Evolutionary conservation across 345 rosid genomes (phyloP), one percentile per base, ranked within the genome.

Genomic region (Aquilaria yunnanensis): DNA sequence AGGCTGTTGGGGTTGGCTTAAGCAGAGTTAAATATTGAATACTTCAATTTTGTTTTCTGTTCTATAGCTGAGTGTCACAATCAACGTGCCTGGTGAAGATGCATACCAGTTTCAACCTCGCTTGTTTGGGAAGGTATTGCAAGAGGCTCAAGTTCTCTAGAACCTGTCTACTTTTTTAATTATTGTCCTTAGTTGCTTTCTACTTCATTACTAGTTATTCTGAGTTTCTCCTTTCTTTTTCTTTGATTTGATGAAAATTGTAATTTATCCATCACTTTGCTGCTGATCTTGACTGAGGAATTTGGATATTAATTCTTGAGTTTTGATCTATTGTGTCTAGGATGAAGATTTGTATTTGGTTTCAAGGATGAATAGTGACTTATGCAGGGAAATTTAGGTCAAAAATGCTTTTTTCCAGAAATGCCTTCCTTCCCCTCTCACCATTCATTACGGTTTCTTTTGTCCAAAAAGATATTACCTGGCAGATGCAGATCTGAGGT

Each of bases 41-140:
- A 12, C 55, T 12, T 37, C 8, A 37, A 59, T 10, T 31, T 57
- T 37, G 14, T 58, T 65, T 34, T 59, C 51, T 74, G 48, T 49
- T 61, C 61, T 88, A 72, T 82, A 93, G 98, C 74, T 93, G 61
- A 90, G 96, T 72, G 83, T 90, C 56, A 79, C 58, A 70, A 78
- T 95, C 63, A 67, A 81, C 61, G 78, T 82, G 56, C 88, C 93
- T 41, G 92, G 84, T 54, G 88, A 88, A 63, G 97, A 91, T 49
- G 61, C 78, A 0, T 95, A 83, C 74, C 77, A 75, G 68, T 83
- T 89, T 63, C 99, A 91, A 66, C 85, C 90, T 46, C 89, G 99
- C 63, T 77, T 95, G 61, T 95, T 89, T 59, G 96, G 88, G 60
- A 95, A 91, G 96, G 99, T 95, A 78, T 37, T 9, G 30, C 46